Base-by-base conservation (phyloP, 2,329 filamentous ascomycete genomes). In the Monosporascus sp. region DNA sequence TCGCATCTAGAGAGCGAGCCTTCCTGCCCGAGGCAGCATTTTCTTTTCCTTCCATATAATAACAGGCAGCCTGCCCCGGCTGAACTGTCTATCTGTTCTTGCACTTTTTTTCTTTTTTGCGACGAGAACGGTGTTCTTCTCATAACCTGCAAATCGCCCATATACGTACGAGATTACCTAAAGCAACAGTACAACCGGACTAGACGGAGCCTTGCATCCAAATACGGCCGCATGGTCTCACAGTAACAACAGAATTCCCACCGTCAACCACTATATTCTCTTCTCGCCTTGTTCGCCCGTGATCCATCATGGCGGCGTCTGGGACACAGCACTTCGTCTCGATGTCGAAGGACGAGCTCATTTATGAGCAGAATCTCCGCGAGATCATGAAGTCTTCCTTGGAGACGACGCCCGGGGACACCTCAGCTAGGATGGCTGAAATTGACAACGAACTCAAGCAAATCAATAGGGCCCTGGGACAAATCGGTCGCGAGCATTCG, bases 301-400 rank as follows among this genome's bases (percentile, higher is more conserved):
- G 37, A 11, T n/a, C 26, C 50, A 53, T 9, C 26, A 58, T 58
- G 38, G 38, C 38, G 38, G 8, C 38, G 38, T 41, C 45, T 41
- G 48, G 48, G 17, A 19, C 36, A 20, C 44, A 26, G 24, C 36
- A 49, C 38, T 41, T n/a, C 38, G 38, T 17, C 19, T 20, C 17
- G 19, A 46, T 46, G 41, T 36, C 26, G 8, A 41, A 52, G 31
- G 52, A 41, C 17, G 55, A 57, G 5, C 26, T 59, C 14, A 7
- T 34, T 5, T 49, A 52, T 14, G 51, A 56, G 20, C 38, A 58
- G 24, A 20, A 46, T 6, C 8, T 59, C 16, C 49, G 56, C 31
- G 24, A 54, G 38, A 54, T 54, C 26, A 34, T 56, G 5, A 17
- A 17, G 11, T 9, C 24, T 17, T 26, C 43, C 8, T 19, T 27